Base-by-base conservation (phyloP, 225 moss, liverwort and hornwort genomes). In the Bryoerythrophyllum caledonicum region DNA sequence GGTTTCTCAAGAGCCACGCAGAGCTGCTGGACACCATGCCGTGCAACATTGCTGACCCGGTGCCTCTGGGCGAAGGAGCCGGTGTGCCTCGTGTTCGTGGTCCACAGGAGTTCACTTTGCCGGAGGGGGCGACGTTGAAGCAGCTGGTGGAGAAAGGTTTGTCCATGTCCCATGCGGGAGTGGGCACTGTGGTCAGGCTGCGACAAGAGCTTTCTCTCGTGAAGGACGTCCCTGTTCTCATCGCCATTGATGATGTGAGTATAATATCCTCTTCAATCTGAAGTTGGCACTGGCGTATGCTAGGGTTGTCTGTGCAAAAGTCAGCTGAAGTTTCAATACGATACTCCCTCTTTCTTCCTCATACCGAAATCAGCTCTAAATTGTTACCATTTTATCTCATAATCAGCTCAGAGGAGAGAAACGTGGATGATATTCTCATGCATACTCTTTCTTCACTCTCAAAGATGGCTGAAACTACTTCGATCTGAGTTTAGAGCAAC, bases 101-200 rank as follows among this genome's bases (percentile, higher is more conserved):
- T 68, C 62, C 82, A 24, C 99, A 93, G 74, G 81, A 91, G 75
- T 76, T 91, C 52, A 80, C 85, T 40, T 80, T 99, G 60, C 82
- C 88, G 35, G 64, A 84, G 54, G 91, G 91, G 58, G 83, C 93
- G 57, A 86, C 87, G 9, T 68, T 99, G 32, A 90, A 82, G 67
- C 93, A 93, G 63, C 76, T 99, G 82, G 92, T 99, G 53, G 95
- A 93, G 82, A 95, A 88, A 82, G 99, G 99, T n/a, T 63, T 99
- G 44, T 85, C 95, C 52, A 84, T 92, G 83, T 84, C 91, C 37
- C 99, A 95, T 82, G 95, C 95, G 32, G 90, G 91, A 74, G 99
- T 99, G 20, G 89, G 92, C 76, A 78, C 91, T 63, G 87, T 99
- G 43, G 82, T 95, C 56, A 90, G 92, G 60, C 70, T 99, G 71